These are phyloP conservation scores for Apophysomyces variabilis DNA, from an alignment of 371 early-diverging fungal genomes.

Conservation along the genomic window DNA sequence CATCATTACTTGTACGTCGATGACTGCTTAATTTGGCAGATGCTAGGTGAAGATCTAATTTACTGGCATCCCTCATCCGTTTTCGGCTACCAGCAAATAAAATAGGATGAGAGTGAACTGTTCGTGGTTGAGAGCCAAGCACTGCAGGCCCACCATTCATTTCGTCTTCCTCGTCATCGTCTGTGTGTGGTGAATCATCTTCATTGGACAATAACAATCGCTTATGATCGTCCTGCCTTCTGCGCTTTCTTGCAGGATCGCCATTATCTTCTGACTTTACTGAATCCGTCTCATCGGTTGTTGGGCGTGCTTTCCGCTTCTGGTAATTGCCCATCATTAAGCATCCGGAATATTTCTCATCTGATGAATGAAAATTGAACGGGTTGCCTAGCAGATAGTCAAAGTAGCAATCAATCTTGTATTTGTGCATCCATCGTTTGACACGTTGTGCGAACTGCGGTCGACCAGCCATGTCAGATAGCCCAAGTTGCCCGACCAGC, in stretches of 20 bases:
- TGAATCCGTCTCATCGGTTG: slow-evolving; percentile 21
- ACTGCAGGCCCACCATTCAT: slow-evolving; percentile 1
- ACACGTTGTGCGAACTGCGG: slow-evolving; percentile 58
- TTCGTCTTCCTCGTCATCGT: slow-evolving; percentile 9
- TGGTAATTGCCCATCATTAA: slow-evolving; percentile 54
- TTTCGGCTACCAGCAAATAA: slow-evolving; percentile 23
- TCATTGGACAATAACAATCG: background rate
- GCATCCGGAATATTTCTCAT: slow-evolving; percentile 44
- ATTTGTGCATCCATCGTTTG: slow-evolving; percentile 57
- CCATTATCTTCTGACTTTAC: slow-evolving; percentile 16
- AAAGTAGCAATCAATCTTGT: slow-evolving; percentile 55
- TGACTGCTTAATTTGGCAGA: background rate
- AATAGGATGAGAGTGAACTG: slow-evolving; percentile 12
- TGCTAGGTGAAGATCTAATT: background rate
- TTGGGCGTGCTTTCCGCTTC: slow-evolving; percentile 25
- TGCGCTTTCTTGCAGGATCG: background rate
- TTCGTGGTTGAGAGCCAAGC: background rate
- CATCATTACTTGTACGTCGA: background rate
- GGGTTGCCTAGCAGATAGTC: slow-evolving; percentile 52
- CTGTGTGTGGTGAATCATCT: slow-evolving; percentile 10
- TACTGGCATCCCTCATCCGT: slow-evolving; percentile 13
- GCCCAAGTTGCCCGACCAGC: slow-evolving; percentile 50
- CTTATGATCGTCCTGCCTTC: slow-evolving; percentile 11
- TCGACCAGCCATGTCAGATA: slow-evolving; percentile 46
- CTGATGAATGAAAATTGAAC: slow-evolving; percentile 37